Evolutionary conservation across 306 rosid genomes (phyloP), one percentile per base, ranked within the genome.

Genomic region (Elaeagnus macrophylla): DNA sequence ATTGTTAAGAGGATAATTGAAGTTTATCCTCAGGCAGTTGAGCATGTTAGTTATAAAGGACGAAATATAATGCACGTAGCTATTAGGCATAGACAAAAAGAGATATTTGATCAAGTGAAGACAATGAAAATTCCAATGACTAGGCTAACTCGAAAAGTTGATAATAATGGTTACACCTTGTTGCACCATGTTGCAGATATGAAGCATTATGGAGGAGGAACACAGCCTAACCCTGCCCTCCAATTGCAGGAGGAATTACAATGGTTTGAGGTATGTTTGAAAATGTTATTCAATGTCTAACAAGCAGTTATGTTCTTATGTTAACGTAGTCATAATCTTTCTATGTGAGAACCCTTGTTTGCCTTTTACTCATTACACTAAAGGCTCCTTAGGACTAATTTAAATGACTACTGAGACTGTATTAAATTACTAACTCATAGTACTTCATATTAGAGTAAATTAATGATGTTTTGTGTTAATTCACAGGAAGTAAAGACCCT

Each of bases 1-100:
- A 77, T 77, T 47, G 73, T 77, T n/a, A 67, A 77, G 38, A n/a
- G 19, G 9, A 73, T 73, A 20, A 18, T 69, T 7, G 5, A 51
- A 6, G 14, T 0, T 37, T 8, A 60, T 15, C 75, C 79, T 12
- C 55, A 55, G 40, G 71, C 66, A 36, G 37, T 60, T 5, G 19
- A 46, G 51, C 62, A 64, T 36, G 16, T 39, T 4, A 65, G 47
- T 7, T 3, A 18, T 12, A 44, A 56, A 1, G 59, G 11, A 19
- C 18, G 51, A 12, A 74, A 65, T 37, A 41, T 74, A 38, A 35
- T 74, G 17, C 72, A 60, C 43, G 51, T 65, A 19, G 69, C 66
- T 14, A 40, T 69, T 43, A 58, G 61, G 53, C 66, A 69, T 54
- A 76, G 76, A 0, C 73, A 73, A 47, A 12, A 18, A 3, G 36